Evolutionary conservation across 176 grass and related monocot species (phyloP).

Genomic region (Elymus sibiricus): DNA sequence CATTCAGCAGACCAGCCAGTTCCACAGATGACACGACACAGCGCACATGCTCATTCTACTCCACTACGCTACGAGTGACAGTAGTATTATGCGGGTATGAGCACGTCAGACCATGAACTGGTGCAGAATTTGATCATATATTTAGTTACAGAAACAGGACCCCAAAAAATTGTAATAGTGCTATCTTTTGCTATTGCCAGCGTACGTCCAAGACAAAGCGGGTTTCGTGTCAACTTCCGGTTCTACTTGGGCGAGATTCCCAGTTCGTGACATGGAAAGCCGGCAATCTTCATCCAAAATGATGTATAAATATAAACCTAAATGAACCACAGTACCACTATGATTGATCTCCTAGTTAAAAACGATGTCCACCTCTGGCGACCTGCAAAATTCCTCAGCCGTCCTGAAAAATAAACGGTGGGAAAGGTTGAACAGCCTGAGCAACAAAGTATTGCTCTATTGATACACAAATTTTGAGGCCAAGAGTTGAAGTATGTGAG

Average conservation of each 20-base stretch:
- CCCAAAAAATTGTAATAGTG: neutral
- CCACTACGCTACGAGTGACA: neutral
- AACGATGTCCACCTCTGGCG: neutral
- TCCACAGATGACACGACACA: neutral
- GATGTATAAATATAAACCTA: neutral
- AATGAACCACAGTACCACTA: neutral
- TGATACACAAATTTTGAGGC: neutral
- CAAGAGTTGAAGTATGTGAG: neutral
- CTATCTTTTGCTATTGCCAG: neutral
- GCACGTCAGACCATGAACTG: neutral
- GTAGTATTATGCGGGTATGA: neutral
- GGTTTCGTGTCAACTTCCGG: neutral
- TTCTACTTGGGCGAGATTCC: neutral
- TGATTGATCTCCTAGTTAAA: conserved; percentile 15
- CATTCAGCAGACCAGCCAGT: neutral
- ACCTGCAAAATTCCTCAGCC: neutral
- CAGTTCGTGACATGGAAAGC: neutral
- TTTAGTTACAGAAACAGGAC: neutral
- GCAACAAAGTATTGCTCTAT: neutral
- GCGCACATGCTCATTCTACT: neutral
- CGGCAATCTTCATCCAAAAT: neutral
- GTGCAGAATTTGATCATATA: neutral
- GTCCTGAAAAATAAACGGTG: neutral
- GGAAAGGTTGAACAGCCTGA: neutral
- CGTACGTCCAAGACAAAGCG: neutral